phyloP scores from a whole-genome alignment of 768 basidiomycete species.

The Tylopilus intermedius region DNA sequence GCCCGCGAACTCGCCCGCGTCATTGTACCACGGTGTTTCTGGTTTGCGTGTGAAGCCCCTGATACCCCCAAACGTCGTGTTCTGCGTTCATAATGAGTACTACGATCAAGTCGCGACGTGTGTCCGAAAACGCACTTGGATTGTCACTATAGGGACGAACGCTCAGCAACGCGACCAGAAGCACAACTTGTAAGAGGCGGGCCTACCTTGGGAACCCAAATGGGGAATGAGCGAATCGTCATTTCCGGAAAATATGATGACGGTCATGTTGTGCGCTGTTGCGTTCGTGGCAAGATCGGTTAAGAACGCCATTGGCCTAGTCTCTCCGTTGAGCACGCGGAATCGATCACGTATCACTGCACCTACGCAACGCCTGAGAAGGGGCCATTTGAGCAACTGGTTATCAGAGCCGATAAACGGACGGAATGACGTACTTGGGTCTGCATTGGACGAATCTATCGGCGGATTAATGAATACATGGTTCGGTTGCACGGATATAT shows the following conservation, averaged over 20 bases:
- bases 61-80: slow-evolving; percentile 74
- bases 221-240: slow-evolving; percentile 65
- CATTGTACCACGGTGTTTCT: slow-evolving; percentile 62
- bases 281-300: slow-evolving; percentile 64
- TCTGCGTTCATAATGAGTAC: slow-evolving; percentile 35
- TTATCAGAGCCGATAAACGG: not conserved
- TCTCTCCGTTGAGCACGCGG: slow-evolving; percentile 9
- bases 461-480: not conserved
- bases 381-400: not conserved
- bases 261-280: slow-evolving; percentile 42
- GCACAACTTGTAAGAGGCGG: not conserved
- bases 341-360: not conserved
- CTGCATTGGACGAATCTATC: slow-evolving; percentile 18
- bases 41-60: slow-evolving; percentile 70
- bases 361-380: slow-evolving; percentile 33
- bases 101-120: not conserved
- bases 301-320: slow-evolving; percentile 59
- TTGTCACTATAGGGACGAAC: slow-evolving; percentile 40
- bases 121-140: slow-evolving; percentile 39
- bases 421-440: slow-evolving; percentile 30
- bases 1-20: slow-evolving; percentile 54
- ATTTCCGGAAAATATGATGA: slow-evolving; percentile 66
- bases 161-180: slow-evolving; percentile 2
- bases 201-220: slow-evolving; percentile 55
- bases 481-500: not conserved